These are phyloP conservation scores for Xanthoconium separans DNA, from an alignment of 1,284 basidiomycete species.

Conservation along the genomic window DNA sequence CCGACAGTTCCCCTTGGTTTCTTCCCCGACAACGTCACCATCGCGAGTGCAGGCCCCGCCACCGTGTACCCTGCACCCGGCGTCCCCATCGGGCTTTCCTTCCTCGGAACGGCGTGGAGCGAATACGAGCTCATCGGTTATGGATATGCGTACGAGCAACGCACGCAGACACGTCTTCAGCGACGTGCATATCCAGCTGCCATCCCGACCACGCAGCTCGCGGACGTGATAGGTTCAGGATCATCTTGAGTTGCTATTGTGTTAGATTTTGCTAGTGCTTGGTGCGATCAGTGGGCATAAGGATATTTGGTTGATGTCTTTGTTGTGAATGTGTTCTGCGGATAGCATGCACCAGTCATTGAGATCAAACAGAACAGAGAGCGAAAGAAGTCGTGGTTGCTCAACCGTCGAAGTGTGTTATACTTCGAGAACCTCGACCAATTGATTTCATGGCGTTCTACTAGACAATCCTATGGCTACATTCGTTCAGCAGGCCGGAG, in stretches of 20 bases:
- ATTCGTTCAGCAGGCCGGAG: too few species aligned
- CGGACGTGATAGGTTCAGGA: constrained; percentile 39
- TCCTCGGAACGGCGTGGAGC: background rate
- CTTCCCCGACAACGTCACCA: background rate
- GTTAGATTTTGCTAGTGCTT: background rate
- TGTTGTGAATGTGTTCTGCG: background rate
- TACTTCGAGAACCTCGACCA: background rate
- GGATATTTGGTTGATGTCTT: background rate
- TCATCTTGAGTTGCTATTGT: background rate
- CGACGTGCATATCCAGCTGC: constrained; percentile 30
- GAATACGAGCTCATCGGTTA: background rate
- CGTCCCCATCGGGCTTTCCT: background rate
- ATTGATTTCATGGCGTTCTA: too few species aligned
- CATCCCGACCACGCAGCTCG: constrained; percentile 60
- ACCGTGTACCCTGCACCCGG: background rate
- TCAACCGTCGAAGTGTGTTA: background rate
- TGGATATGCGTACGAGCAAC: background rate
- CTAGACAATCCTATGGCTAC: too few species aligned
- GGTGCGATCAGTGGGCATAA: background rate
- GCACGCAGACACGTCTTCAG: background rate
- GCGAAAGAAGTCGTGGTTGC: background rate
- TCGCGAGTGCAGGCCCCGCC: background rate
- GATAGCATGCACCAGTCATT: background rate
- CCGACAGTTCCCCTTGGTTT: background rate
- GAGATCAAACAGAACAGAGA: background rate